Conservation (phyloP, 2,329 filamentous ascomycete species). For the Lachnellula subtilissima region DNA sequence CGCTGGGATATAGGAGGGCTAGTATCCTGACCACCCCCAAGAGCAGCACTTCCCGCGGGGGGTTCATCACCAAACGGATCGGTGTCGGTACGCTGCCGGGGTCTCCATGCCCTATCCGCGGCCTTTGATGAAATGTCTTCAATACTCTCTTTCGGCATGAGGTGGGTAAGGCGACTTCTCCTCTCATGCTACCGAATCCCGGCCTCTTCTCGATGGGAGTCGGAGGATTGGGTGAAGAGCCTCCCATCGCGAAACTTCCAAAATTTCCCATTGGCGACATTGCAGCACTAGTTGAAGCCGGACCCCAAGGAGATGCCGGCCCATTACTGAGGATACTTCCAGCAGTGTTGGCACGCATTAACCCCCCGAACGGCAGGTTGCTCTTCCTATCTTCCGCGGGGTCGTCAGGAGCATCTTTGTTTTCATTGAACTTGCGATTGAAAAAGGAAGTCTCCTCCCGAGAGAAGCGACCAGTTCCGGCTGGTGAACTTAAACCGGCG, state of each 20-base stretch:
- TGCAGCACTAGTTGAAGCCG: conserved; percentile 48
- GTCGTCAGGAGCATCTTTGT: conserved; percentile 49
- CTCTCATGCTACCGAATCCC: conserved; percentile 59
- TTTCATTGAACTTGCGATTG: conserved; percentile 48
- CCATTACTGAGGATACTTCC: conserved; percentile 42
- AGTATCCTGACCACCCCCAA: conserved; percentile 70
- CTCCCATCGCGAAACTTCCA: conserved; percentile 75
- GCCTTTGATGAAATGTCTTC: conserved; percentile 57
- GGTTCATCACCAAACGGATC: conserved; percentile 69
- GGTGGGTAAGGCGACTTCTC: conserved; percentile 82
- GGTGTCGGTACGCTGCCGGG: conserved; percentile 64
- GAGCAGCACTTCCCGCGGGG: conserved; percentile 63
- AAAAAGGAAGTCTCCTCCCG: conserved; percentile 61
- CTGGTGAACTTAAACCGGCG: conserved; percentile 58
- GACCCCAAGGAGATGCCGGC: conserved; percentile 42
- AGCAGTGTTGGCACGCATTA: conserved; percentile 52
- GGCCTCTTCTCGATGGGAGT: conserved; percentile 66
- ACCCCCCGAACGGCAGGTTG: conserved; percentile 39
- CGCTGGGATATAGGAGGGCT: conserved; percentile 45
- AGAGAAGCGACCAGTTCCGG: conserved; percentile 51
- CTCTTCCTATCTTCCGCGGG: conserved; percentile 44
- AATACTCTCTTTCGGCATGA: conserved; percentile 72
- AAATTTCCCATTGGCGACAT: conserved; percentile 79
- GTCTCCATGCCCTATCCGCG: conserved; percentile 52
- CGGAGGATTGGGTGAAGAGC: conserved; percentile 46